Evolutionary conservation across 768 basidiomycete species (phyloP), one percentile per base, ranked within the genome.

Genomic region (Cytidiella melzeri): DNA sequence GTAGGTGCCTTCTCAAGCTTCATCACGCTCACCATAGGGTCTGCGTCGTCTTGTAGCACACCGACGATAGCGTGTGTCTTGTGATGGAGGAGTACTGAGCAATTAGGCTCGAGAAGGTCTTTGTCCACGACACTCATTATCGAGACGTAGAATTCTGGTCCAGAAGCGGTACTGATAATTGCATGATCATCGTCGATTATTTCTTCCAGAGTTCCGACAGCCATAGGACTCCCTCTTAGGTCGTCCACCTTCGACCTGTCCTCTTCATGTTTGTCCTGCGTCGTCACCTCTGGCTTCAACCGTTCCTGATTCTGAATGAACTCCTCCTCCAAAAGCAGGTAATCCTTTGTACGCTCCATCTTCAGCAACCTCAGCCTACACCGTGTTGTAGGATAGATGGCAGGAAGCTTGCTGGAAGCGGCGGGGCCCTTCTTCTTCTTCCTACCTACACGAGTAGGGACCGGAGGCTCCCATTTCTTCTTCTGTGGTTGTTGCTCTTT

Each of bases 61-160:
- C 96, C 96, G 47, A 98, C 89, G 53, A 99, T 84, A 0, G 92
- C 79, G 57, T 94, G 90, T 15, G 84, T 90, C 78, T 96, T 96
- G 74, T 99, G 93, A 61, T 99, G 95, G 27, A 98, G 70, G 24
- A 99, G 69, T 2, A 99, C 93, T 50, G 92, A 83, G 64, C 96
- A 98, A 1, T 92, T 91, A 4, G 96, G 96, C 65, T 99, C 96
- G 45, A 99, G 75, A 28, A 94, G 72, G 63, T 98, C 95, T 71
- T 98, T 97, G 83, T 97, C 94, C 61, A 98, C 94, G 63, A 92
- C 93, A 51, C 85, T 90, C 89, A 96, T 91, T 64, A 98, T 96
- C 20, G 92, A 85, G 55, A 98, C 93, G 67, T 98, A 97, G 66
- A 84, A 92, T 64, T 98, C 96, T 21, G 95, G 93, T 2, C 95